A percentile compares a stretch with the other conserved stretches of the same genome.
Conservation (phyloP, 345 rosid genomes). For the Lumnitzera racemosa region DNA sequence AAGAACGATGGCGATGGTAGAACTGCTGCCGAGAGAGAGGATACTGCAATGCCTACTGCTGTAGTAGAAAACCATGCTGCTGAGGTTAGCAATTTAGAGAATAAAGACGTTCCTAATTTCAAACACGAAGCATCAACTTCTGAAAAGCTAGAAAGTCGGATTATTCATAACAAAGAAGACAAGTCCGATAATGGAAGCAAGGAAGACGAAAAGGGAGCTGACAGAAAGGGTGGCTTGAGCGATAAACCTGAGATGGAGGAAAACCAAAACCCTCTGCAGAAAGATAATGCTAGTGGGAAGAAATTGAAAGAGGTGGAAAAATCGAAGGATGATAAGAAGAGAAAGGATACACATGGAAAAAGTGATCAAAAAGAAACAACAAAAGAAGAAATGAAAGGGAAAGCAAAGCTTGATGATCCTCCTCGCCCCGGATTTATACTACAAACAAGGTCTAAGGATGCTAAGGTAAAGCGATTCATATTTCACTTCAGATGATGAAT, state of each 20-base stretch:
- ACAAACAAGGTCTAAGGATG: conserved; percentile 53
- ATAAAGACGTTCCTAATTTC: conserved; percentile 16
- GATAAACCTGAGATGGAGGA: conserved; percentile 20
- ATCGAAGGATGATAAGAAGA: conserved; percentile 36
- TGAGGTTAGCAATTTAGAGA: conserved; percentile 17
- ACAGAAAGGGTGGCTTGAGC: conserved; percentile 12
- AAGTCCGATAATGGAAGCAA: conserved; percentile 34
- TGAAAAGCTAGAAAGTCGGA: conserved; percentile 30
- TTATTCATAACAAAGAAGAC: conserved; percentile 22
- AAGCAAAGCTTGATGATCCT: conserved; percentile 63
- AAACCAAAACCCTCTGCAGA: conserved; percentile 30
- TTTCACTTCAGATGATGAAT: neutral
- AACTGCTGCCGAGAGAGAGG: conserved; percentile 23
- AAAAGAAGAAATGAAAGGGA: conserved; percentile 53
- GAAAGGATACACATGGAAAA: conserved; percentile 38
- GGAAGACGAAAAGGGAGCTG: conserved; percentile 34
- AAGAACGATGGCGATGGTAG: conserved; percentile 34
- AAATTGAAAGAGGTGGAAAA: conserved; percentile 30
- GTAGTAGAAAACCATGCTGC: conserved; percentile 20
- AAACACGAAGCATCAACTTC: conserved; percentile 23
- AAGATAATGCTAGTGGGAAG: conserved; percentile 27
- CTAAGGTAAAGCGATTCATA: conserved; percentile 45
- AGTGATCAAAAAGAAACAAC: conserved; percentile 34
- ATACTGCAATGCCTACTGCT: conserved; percentile 23
- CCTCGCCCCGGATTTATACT: conserved; percentile 83